phyloP scores from a whole-genome alignment of 345 rosid genomes.

The Stellera chamaejasme region DNA sequence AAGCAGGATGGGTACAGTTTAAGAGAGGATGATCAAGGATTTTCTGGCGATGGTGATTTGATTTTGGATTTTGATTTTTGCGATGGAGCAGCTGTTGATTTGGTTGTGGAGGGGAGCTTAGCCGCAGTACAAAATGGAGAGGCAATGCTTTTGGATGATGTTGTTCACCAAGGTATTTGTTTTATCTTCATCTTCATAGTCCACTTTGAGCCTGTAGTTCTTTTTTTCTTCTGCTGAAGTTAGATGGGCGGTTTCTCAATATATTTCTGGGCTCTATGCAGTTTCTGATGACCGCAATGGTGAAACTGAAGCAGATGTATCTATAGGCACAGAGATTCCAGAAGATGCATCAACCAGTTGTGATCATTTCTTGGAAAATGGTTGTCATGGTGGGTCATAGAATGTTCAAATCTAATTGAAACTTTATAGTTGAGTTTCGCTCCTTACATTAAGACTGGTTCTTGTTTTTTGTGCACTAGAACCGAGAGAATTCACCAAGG shows the following conservation, averaged over 20 bases:
- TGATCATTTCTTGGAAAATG: conserved; percentile 12
- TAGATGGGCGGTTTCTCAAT: no score
- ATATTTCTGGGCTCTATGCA: conserved; percentile 6
- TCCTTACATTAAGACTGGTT: no score
- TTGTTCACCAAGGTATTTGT: no score
- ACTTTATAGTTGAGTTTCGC: no score
- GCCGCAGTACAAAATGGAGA: no score
- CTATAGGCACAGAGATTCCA: conserved; percentile 86
- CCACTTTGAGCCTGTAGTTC: no score
- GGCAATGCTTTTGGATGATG: no score
- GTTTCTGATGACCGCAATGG: conserved; percentile 43
- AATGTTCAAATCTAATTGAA: no score
- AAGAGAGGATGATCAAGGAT: conserved; percentile 36
- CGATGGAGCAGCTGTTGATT: conserved; percentile 20
- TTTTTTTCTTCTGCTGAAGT: no score
- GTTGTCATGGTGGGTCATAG: conserved; percentile 28
- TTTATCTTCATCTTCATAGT: no score
- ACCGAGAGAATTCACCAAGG: no score
- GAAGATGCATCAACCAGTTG: conserved; percentile 22
- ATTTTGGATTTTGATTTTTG: conserved; percentile 54
- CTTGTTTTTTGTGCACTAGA: no score
- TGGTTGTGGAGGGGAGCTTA: conserved; percentile 20
- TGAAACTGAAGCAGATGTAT: conserved; percentile 60
- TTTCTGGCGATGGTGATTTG: conserved; percentile 50
- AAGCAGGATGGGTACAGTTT: conserved; percentile 18